Conservation (phyloP, 2,329 filamentous ascomycete genomes). For the Fusarium domesticum region DNA sequence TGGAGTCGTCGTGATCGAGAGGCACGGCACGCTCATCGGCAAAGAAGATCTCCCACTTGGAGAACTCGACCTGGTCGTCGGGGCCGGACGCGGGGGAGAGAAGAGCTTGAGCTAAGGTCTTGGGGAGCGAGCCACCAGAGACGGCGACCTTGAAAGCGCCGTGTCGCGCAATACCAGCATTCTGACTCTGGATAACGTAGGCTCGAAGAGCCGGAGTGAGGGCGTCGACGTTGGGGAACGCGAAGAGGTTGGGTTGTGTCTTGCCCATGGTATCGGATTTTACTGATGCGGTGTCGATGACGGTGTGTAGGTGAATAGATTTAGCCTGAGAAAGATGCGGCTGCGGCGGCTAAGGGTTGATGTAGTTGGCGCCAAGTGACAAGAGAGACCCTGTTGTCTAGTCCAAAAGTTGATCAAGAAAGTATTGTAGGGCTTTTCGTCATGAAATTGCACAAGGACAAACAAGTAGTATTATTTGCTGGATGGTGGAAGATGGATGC, state of each 20-base stretch:
- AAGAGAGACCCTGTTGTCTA: too few species aligned
- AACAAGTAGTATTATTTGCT: too few species aligned
- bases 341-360: too few species aligned
- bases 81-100: slow-evolving; percentile 52
- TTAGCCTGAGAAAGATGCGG: too few species aligned
- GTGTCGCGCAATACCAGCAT: slow-evolving; percentile 75
- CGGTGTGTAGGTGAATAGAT: slow-evolving; percentile 1
- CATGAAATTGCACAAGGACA: too few species aligned
- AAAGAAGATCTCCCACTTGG: slow-evolving; percentile 97
- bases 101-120: slow-evolving; percentile 80
- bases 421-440: too few species aligned
- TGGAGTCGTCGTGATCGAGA: slow-evolving; percentile 88
- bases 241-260: slow-evolving; percentile 69
- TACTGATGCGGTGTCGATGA: slow-evolving; percentile 9
- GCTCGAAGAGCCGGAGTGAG: slow-evolving; percentile 75
- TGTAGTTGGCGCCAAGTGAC: too few species aligned
- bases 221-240: slow-evolving; percentile 66
- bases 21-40: slow-evolving; percentile 95
- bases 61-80: slow-evolving; percentile 68
- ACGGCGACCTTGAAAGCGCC: slow-evolving; percentile 85
- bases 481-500: too few species aligned
- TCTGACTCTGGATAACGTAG: slow-evolving; percentile 81
- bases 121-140: slow-evolving; percentile 89
- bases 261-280: slow-evolving; percentile 46
- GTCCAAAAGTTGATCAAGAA: too few species aligned